Base-by-base conservation (phyloP, 164 flowering plant species). In the Berberis thunbergii region DNA sequence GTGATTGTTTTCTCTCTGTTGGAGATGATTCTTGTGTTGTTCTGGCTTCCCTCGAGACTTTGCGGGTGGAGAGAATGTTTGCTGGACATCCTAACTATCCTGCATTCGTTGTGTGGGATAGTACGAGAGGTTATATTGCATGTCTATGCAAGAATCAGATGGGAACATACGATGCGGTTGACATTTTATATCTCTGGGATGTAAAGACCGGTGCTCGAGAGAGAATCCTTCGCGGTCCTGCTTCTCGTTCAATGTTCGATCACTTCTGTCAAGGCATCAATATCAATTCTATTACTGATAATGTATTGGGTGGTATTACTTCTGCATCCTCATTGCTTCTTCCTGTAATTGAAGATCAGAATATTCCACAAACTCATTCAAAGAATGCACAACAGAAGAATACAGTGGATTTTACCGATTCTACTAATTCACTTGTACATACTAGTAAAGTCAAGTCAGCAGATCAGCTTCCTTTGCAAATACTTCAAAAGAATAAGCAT, bases 51-150 rank as follows among this genome's bases (percentile, higher is more conserved):
- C 82, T 95, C 64, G 90, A 83, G 70, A 91, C 97, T 65, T 73
- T 88, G 72, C 73, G 84, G 64, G 96, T 89, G 53, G 99, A 95
- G 77, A 85, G 97, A 82, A 81, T 91, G 86, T 91, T 95, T 80
- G 88, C 97, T 76, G 97, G 97, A 59, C 96, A 95, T 73, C 81
- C 81, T 43, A 71, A 50, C 70, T 83, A 75, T 79, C 99, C 97
- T 76, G 71, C 75, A 69, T 82, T 76, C 70, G 97, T 95, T 73
- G 76, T 85, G 41, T 95, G 99, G 99, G 97, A 95, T 79, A 78
- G 96, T 72, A 69, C 62, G 56, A 85, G 90, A 81, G 96, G 97
- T 61, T 95, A 91, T 74, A 61, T 95, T 60, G 97, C 97, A 41
- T 86, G 94, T 69, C 79, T 95, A 2, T 85, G 89, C 69, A 77